Conservation (phyloP, 345 rosid genomes). For the Garcia nutans region DNA sequence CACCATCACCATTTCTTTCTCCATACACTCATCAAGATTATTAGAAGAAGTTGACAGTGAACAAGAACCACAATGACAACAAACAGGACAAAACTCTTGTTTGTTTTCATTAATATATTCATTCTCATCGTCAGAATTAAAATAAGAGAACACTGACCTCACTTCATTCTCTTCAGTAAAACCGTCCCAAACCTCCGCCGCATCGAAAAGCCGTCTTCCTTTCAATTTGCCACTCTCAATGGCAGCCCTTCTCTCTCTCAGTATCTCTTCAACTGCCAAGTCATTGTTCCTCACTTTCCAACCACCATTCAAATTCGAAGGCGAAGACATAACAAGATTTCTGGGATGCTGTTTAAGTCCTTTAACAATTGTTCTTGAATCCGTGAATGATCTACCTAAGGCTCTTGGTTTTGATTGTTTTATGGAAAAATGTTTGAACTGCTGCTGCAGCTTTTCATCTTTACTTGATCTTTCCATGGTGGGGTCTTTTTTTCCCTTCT, state of each 20-base stretch:
- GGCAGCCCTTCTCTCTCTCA: constrained; percentile 45
- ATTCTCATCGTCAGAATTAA: constrained; percentile 20
- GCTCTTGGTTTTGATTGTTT: constrained; percentile 28
- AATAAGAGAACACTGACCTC: constrained; percentile 10
- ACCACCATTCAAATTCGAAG: constrained; percentile 6
- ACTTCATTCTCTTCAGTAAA: constrained; percentile 2
- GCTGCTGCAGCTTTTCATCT: constrained; percentile 27
- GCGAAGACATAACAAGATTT: constrained; percentile 47
- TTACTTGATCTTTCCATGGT: constrained; percentile 28
- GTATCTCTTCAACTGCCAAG: constrained; percentile 32
- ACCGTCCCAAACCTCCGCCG: constrained; percentile 4
- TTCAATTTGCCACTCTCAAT: constrained; percentile 41
- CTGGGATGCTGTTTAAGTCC: constrained; percentile 43
- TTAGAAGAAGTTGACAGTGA: constrained; percentile 13
- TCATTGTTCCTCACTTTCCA: constrained; percentile 48
- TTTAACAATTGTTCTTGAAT: constrained; percentile 23
- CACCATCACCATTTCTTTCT: neutral
- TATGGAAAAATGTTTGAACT: constrained; percentile 31
- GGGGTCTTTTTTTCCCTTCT: constrained; percentile 22
- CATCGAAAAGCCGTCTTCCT: constrained; percentile 41
- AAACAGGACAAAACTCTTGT: neutral
- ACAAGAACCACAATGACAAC: neutral
- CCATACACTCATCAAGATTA: constrained; percentile 14
- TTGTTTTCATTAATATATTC: neutral
- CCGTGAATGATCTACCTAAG: constrained; percentile 25